phyloP scores from a whole-genome alignment of 768 basidiomycete genomes.

The Collybia nuda region DNA sequence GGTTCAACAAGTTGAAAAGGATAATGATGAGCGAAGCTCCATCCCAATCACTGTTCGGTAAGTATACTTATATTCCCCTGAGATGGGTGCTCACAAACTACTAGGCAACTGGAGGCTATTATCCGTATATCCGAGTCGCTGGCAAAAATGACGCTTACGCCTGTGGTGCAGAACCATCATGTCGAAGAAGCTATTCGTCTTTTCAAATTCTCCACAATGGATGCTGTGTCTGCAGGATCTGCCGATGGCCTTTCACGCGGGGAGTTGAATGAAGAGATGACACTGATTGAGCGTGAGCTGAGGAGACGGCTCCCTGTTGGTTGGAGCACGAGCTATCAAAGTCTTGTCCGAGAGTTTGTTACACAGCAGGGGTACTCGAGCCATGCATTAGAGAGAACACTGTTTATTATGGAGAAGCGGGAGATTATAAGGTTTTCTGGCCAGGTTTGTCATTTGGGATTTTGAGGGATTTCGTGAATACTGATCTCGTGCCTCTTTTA shows the following conservation, averaged over 20 bases:
- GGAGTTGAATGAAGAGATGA: slow-evolving; percentile 92
- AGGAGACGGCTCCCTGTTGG: slow-evolving; percentile 84
- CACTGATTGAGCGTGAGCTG: slow-evolving; percentile 85
- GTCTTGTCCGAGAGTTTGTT: slow-evolving; percentile 90
- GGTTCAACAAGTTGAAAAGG: slow-evolving; percentile 92
- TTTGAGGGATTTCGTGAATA: background rate
- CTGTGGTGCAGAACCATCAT: slow-evolving; percentile 86
- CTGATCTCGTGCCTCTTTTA: slow-evolving; percentile 16
- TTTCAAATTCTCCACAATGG: slow-evolving; percentile 99
- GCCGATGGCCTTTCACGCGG: slow-evolving; percentile 90
- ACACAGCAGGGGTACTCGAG: slow-evolving; percentile 87
- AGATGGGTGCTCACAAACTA: background rate
- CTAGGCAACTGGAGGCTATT: slow-evolving; percentile 93
- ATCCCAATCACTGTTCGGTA: slow-evolving; percentile 98
- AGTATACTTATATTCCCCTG: slow-evolving; percentile 19
- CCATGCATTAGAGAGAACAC: slow-evolving; percentile 87
- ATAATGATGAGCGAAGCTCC: slow-evolving; percentile 96
- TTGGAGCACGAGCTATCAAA: slow-evolving; percentile 97
- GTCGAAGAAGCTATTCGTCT: slow-evolving; percentile 97
- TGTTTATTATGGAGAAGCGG: slow-evolving; percentile 92
- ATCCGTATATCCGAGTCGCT: slow-evolving; percentile 98
- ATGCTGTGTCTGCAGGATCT: slow-evolving; percentile 93
- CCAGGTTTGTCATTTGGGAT: slow-evolving; percentile 38
- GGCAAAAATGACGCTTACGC: slow-evolving; percentile 89
- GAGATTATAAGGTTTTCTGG: slow-evolving; percentile 92